These are phyloP conservation scores for Parachaetomium inaequale DNA, from an alignment of 495 filamentous ascomycete genomes.

Conservation along the genomic window DNA sequence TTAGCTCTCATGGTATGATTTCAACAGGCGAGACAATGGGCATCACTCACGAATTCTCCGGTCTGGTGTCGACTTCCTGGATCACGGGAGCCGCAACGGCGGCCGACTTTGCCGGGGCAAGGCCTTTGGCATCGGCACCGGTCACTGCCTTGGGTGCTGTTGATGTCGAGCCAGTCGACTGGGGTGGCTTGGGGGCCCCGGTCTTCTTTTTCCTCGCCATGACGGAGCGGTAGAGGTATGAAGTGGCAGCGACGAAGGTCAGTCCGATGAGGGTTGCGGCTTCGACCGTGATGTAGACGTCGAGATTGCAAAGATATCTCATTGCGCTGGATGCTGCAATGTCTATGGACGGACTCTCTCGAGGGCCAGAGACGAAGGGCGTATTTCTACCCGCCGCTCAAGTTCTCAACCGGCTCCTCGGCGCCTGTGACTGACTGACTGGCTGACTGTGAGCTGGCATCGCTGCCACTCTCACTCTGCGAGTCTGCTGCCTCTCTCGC, in stretches of 20 bases:
- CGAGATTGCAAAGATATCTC: constrained; percentile 25
- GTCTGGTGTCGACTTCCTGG: constrained; percentile 28
- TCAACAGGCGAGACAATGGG: background rate
- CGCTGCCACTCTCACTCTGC: background rate
- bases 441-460: constrained; percentile 10
- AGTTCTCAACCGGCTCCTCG: background rate
- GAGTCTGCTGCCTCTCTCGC: background rate
- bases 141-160: background rate
- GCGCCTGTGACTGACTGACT: too few relatives aligned
- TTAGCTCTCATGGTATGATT: constrained; percentile 10
- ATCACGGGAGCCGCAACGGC: constrained; percentile 7
- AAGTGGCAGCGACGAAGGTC: constrained; percentile 24
- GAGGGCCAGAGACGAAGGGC: background rate
- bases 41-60: constrained; percentile 33
- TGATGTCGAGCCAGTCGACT: constrained; percentile 7
- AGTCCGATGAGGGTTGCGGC: constrained; percentile 30
- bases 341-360: constrained; percentile 8
- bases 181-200: constrained; percentile 20
- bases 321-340: constrained; percentile 20
- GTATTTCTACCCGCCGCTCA: constrained; percentile 14
- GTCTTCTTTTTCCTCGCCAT: constrained; percentile 34
- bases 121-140: constrained; percentile 12
- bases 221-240: constrained; percentile 19
- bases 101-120: constrained; percentile 9
- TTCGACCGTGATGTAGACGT: constrained; percentile 29